These are phyloP conservation scores for Penicillium vulpinum DNA, from an alignment of 2,329 filamentous ascomycete species.

Conservation along the genomic window DNA sequence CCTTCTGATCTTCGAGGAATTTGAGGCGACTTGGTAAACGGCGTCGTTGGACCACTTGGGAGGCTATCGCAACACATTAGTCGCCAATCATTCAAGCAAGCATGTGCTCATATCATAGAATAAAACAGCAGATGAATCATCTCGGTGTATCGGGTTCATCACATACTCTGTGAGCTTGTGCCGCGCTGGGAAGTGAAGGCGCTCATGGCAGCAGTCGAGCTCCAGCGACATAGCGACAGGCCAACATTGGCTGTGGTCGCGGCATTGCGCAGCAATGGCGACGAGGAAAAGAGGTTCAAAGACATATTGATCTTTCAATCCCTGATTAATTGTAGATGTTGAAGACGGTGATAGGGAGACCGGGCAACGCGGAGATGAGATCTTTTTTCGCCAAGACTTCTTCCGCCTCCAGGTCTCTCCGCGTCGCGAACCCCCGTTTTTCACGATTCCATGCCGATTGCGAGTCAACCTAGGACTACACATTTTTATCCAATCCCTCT, in stretches of 20 bases:
- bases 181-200: slow-evolving; percentile 28
- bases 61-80: slow-evolving; percentile 13
- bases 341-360: slow-evolving; percentile 4
- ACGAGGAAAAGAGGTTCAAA: slow-evolving; percentile 29
- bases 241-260: slow-evolving; percentile 17
- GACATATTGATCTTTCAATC: slow-evolving; percentile 27
- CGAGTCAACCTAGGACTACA: neutral
- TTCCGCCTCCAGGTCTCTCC: slow-evolving; percentile 23
- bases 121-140: neutral
- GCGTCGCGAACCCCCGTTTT: slow-evolving; percentile 21
- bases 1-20: slow-evolving; percentile 40
- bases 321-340: neutral
- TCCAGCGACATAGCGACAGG: slow-evolving; percentile 34
- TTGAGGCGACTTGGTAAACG: slow-evolving; percentile 33
- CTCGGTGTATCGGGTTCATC: neutral
- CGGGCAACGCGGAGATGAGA: slow-evolving; percentile 21
- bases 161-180: slow-evolving; percentile 23
- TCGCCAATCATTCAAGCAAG: neutral
- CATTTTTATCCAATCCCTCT: neutral
- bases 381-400: slow-evolving; percentile 37
- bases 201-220: slow-evolving; percentile 34
- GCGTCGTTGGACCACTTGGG: slow-evolving; percentile 26
- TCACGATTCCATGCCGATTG: neutral
- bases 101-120: neutral
- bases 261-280: slow-evolving; percentile 28